Conservation (phyloP, 768 basidiomycete genomes). For the Melanogaster broomeanus region DNA sequence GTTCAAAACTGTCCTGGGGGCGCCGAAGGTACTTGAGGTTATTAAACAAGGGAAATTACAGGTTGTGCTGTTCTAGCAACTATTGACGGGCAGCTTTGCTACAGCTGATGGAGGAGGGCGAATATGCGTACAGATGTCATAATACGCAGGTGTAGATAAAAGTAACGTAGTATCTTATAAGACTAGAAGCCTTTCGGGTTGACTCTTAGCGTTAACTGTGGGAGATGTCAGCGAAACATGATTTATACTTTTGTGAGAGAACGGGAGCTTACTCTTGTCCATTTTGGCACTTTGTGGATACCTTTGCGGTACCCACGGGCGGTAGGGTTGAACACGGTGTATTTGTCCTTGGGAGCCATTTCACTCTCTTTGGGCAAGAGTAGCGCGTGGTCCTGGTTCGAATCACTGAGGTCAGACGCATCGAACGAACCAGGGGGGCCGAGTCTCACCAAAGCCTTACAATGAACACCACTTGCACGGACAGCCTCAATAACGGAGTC, state of each 20-base stretch:
- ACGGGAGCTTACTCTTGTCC: slow-evolving; percentile 72
- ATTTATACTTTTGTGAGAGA: not conserved
- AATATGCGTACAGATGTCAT: slow-evolving; percentile 1
- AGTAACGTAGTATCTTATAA: slow-evolving; percentile 37
- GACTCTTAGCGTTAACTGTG: slow-evolving; percentile 77
- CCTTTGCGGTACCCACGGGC: slow-evolving; percentile 84
- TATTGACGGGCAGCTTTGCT: not conserved
- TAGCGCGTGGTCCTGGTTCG: slow-evolving; percentile 65
- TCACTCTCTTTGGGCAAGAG: slow-evolving; percentile 90
- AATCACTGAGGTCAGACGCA: not conserved
- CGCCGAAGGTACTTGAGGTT: slow-evolving; percentile 57
- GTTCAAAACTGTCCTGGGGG: slow-evolving; percentile 71
- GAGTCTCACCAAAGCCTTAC: slow-evolving; percentile 66
- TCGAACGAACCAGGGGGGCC: not conserved
- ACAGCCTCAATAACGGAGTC: slow-evolving; percentile 93
- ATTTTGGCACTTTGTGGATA: slow-evolving; percentile 97
- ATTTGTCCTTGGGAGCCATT: slow-evolving; percentile 93
- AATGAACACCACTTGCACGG: slow-evolving; percentile 76
- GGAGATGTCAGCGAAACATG: slow-evolving; percentile 8
- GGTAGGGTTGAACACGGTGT: slow-evolving; percentile 81
- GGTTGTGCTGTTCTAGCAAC: slow-evolving; percentile 71
- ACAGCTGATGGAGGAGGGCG: not conserved
- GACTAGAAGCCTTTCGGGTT: slow-evolving; percentile 96
- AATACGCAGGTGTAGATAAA: slow-evolving; percentile 9
- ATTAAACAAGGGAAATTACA: slow-evolving; percentile 74